Evolutionary conservation across 1,284 basidiomycete species (phyloP).

Genomic region (Ustilago trichophora): DNA sequence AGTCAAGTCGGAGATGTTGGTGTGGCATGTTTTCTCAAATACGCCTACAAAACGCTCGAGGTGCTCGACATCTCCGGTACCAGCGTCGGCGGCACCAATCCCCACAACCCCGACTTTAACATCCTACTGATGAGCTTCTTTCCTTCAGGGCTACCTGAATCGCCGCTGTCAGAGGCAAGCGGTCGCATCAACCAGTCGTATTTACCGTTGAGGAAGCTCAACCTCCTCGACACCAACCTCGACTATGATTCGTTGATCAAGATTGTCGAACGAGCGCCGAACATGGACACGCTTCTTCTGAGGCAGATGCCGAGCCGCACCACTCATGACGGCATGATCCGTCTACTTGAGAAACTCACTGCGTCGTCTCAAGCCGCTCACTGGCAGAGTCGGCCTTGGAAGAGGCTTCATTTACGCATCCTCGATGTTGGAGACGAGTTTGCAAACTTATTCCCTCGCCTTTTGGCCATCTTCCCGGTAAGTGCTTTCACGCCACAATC

Average conservation of each 20-base stretch:
- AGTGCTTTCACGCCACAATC: background rate
- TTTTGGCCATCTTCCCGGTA: constrained; percentile 14
- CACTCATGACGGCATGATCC: constrained; percentile 16
- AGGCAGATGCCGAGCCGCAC: constrained; percentile 15
- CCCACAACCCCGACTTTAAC: constrained; percentile 13
- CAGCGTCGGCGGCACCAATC: constrained; percentile 8
- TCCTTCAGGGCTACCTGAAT: constrained; percentile 2
- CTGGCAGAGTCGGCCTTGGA: constrained; percentile 10
- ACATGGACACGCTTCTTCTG: constrained; percentile 15
- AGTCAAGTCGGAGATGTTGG: constrained; percentile 21
- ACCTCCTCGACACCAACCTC: constrained; percentile 25
- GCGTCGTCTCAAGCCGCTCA: background rate
- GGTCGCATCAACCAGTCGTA: no score
- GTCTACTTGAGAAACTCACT: constrained; percentile 10
- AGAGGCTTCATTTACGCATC: constrained; percentile 10
- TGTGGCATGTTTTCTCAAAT: constrained; percentile 27
- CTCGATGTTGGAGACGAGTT: constrained; percentile 25
- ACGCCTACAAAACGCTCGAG: constrained; percentile 8
- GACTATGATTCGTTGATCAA: constrained; percentile 9
- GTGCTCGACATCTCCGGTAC: constrained; percentile 30
- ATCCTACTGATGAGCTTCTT: constrained; percentile 19
- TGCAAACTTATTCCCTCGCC: constrained; percentile 15
- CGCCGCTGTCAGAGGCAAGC: no score
- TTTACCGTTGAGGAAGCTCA: constrained; percentile 20
- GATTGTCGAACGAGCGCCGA: constrained; percentile 3